Evolutionary conservation across 768 basidiomycete species (phyloP), one percentile per base, ranked within the genome.

Genomic region (Pisolithus microcarpus): DNA sequence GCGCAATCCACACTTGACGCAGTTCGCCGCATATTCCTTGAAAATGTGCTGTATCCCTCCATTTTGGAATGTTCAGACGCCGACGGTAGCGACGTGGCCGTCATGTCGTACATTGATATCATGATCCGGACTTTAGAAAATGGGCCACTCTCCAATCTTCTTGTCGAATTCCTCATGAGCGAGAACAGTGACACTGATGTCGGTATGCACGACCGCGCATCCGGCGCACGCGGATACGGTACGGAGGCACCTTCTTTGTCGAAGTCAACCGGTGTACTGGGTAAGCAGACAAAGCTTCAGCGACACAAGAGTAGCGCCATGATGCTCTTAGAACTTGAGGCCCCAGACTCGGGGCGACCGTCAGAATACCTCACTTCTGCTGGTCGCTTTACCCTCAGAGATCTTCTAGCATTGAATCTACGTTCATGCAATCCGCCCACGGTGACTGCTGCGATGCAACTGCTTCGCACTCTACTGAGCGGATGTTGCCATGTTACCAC

Each of bases 1-100:
- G 83, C 87, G 1, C 82, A 88, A 54, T 82, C 88, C 5, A 89
- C 94, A 42, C 66, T 95, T 38, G 84, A 87, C 53, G 84, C 91
- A 15, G 79, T 96, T 9, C 82, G 87, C 34, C 75, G 80, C 18
- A 87, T 90, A 50, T 97, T 97, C 71, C 74, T 98, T 4, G 87
- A 94, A 68, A 95, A 92, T 58, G 85, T 97, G 19, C 71, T 98
- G 28, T 95, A 95, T 64, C 90, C 95, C 0, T 90, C 91, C 9
- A 81, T 98, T 46, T 74, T 96, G 44, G 94, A 97, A 63, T 94
- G 91, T 67, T 93, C 93, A 0, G 89, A 91, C 53, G 63, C 75
- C 5, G 95, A 97, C 64, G 95, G 95, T n/a, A 95, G 92, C 54
- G 89, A 93, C 0, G 86, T 96, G 2, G 93, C 95, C 9, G 93